A percentile compares a stretch with the other conserved stretches of the same genome.
Evolutionary conservation across 2,329 filamentous ascomycete species (phyloP).

Genomic region (Sphaerulina populicola): DNA sequence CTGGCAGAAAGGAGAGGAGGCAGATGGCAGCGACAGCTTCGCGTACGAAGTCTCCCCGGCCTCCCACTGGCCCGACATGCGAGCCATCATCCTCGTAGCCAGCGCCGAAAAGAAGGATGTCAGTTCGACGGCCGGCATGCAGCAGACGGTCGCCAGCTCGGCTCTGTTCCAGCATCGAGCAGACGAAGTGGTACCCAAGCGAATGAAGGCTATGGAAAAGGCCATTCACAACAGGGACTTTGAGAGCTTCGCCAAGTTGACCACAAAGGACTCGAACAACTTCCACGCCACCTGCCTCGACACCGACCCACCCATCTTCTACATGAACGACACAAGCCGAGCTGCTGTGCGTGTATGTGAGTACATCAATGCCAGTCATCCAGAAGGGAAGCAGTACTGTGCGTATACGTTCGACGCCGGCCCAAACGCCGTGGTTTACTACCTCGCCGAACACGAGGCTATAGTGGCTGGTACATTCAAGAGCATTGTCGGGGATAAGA

Average conservation of each 20-base stretch:
- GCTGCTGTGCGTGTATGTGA: slow-evolving; percentile 85
- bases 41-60: slow-evolving; percentile 84
- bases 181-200: slow-evolving; percentile 64
- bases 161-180: slow-evolving; percentile 75
- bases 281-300: slow-evolving; percentile 95
- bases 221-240: slow-evolving; percentile 76
- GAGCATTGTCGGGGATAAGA: slow-evolving; percentile 52
- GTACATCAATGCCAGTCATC: slow-evolving; percentile 62
- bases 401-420: slow-evolving; percentile 98
- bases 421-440: slow-evolving; percentile 95
- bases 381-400: slow-evolving; percentile 67
- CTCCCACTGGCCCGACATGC: slow-evolving; percentile 91
- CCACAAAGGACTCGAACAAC: slow-evolving; percentile 93
- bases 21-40: slow-evolving; percentile 76
- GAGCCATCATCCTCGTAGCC: slow-evolving; percentile 81
- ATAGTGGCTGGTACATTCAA: slow-evolving; percentile 72
- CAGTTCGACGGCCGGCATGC: slow-evolving; percentile 88
- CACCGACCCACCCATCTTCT: slow-evolving; percentile 95
- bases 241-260: slow-evolving; percentile 74
- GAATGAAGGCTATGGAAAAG: slow-evolving; percentile 78
- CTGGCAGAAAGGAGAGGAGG: slow-evolving; percentile 70
- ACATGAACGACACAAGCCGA: slow-evolving; percentile 88
- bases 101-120: slow-evolving; percentile 95
- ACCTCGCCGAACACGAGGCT: slow-evolving; percentile 67
- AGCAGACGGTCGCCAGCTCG: slow-evolving; percentile 86